Evolutionary conservation across 768 basidiomycete genomes (phyloP).

Genomic region (Naganishia vishniacii): DNA sequence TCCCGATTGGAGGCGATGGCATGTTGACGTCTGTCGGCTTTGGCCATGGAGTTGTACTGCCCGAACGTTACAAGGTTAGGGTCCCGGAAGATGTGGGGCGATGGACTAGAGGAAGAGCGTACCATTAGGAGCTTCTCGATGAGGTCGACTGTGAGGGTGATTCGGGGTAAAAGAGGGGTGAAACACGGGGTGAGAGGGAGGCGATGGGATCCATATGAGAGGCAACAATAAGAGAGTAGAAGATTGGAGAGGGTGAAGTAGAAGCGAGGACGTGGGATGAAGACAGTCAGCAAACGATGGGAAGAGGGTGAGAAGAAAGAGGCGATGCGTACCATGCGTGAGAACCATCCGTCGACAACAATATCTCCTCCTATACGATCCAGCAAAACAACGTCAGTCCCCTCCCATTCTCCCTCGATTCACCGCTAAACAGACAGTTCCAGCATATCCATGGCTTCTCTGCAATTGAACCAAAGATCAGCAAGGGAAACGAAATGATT

Average conservation of each 20-base stretch:
- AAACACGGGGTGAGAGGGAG: too few species aligned
- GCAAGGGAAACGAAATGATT: background rate
- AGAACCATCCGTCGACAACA: constrained; percentile 96
- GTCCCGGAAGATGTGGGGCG: too few species aligned
- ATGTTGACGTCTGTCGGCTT: constrained; percentile 17
- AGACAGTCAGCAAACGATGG: too few species aligned
- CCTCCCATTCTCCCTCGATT: background rate
- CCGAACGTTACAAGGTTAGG: too few species aligned
- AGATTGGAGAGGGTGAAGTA: too few species aligned
- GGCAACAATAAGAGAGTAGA: background rate
- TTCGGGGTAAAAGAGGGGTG: too few species aligned
- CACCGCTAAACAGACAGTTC: constrained; percentile 54
- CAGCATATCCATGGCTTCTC: constrained; percentile 81
- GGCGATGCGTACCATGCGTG: constrained; percentile 58
- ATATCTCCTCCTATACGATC: constrained; percentile 61
- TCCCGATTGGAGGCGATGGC: constrained; percentile 4
- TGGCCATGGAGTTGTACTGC: background rate
- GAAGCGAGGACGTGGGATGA: too few species aligned
- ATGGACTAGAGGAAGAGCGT: too few species aligned
- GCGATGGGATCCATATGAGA: too few species aligned
- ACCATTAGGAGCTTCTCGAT: constrained; percentile 93
- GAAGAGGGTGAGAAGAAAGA: too few species aligned
- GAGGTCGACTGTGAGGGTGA: constrained; percentile 62
- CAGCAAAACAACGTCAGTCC: background rate
- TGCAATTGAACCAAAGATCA: constrained; percentile 42